phyloP scores from a whole-genome alignment of 1,284 basidiomycete genomes.

The Xerocomus cyaneibrunnescens region DNA sequence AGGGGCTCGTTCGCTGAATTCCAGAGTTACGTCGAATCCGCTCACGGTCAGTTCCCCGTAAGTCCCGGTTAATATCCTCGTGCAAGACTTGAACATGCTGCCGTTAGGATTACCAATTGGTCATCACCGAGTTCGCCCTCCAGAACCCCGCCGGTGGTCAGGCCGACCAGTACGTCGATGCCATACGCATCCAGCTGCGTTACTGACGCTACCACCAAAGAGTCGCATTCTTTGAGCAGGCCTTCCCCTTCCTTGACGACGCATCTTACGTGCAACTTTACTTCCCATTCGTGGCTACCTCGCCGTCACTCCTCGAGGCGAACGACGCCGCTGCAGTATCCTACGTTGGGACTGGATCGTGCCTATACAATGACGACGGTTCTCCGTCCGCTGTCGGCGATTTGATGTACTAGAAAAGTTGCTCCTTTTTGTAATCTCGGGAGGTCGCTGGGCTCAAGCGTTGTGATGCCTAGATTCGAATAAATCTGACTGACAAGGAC shows the following conservation, averaged over 20 bases:
- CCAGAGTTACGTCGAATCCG: constrained; percentile 29
- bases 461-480: too few species aligned
- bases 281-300: constrained; percentile 39
- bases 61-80: not conserved
- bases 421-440: not conserved
- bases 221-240: constrained; percentile 34
- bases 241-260: constrained; percentile 35
- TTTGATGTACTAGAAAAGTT: constrained; percentile 15
- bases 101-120: constrained; percentile 17
- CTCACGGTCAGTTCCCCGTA: constrained; percentile 34
- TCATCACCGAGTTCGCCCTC: constrained; percentile 37
- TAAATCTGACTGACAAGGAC: too few species aligned
- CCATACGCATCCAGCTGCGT: not conserved
- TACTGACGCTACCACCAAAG: constrained; percentile 23
- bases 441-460: not conserved
- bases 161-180: constrained; percentile 31
- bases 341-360: constrained; percentile 28
- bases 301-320: constrained; percentile 24
- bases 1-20: constrained; percentile 32
- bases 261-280: constrained; percentile 36
- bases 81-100: constrained; percentile 2
- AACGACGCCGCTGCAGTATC: constrained; percentile 18
- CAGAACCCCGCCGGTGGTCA: constrained; percentile 35
- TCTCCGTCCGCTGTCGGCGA: constrained; percentile 25
- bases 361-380: constrained; percentile 31